Evolutionary conservation across 1,139 yeast genomes (phyloP).

Genomic region (Pichia sp.): DNA sequence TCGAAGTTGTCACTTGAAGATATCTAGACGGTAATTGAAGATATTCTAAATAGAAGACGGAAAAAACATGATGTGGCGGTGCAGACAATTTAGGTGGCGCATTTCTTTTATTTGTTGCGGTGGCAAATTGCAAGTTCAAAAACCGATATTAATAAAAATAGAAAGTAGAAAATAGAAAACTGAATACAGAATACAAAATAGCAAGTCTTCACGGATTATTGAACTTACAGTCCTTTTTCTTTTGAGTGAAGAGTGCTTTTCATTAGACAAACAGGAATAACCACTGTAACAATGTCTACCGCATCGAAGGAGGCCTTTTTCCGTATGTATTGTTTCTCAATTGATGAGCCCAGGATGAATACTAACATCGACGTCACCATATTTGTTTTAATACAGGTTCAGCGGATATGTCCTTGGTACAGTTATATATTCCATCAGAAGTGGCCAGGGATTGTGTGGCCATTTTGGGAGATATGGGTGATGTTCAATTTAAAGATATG

Average conservation of each 20-base stretch:
- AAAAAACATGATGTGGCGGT: conserved; percentile 1
- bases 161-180: neutral
- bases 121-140: neutral
- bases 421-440: conserved; percentile 87
- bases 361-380: conserved; percentile 6
- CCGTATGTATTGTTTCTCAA: conserved; percentile 6
- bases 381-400: conserved; percentile 41
- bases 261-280: neutral
- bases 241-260: neutral
- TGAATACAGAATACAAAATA: neutral
- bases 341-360: neutral
- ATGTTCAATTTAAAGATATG: conserved; percentile 85
- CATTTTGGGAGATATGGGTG: conserved; percentile 72
- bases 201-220: neutral
- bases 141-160: neutral
- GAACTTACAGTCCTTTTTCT: too few relatives aligned
- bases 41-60: neutral
- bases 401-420: conserved; percentile 92
- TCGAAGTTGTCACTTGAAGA: neutral
- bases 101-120: neutral
- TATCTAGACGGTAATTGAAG: neutral
- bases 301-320: conserved; percentile 12
- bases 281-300: neutral
- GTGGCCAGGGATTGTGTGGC: conserved; percentile 82
- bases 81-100: neutral